Evolutionary conservation across 1,284 basidiomycete species (phyloP), one percentile per base, ranked within the genome.

Genomic region (Leccinum pachyderme): DNA sequence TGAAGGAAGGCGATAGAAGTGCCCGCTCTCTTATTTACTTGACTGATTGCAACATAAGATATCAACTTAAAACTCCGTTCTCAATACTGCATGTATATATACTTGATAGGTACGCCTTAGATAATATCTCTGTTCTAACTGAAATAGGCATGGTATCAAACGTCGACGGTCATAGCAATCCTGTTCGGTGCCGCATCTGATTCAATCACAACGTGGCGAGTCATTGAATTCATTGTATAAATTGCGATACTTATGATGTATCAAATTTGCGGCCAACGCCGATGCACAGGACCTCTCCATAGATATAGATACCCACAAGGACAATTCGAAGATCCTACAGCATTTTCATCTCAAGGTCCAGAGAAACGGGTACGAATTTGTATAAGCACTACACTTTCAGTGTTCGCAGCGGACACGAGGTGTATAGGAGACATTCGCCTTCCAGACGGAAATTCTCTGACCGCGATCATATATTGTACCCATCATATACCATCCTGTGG

Each of bases 401-500:
- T 39, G 37, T 39, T 18, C 9, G 3, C n/a, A 39, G 37, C 9
- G 18, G n/a, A 39, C 35, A 37, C n/a, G 18, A 6, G n/a, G 35
- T 18, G 35, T 37, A 11, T 11, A 39, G n/a, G 18, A 39, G 37
- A 39, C 18, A 39, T 11, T 11, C 3, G 9, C 18, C n/a, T 11
- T 39, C n/a, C 37, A 39, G 37, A 39, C 9, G 37, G 37, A 39
- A 18, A 18, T 39, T 15, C 13, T 39, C 13, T 39, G 60, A 39
- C 45, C 13, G 37, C n/a, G 43, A 41, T 45, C 22, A 41, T 37
- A 25, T 18, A 4, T 39, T 11, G 27, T 32, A 61, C 54, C 63
- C 49, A 44, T 12, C 25, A 59, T 41, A 35, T 48, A 53, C 28
- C 54, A 61, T 1, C 47, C 18, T 63, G 8, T 55, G 52, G 2